Evolutionary conservation across 164 flowering plant genomes (phyloP), one percentile per base, ranked within the genome.

Genomic region (Umbilicus rupestris): DNA sequence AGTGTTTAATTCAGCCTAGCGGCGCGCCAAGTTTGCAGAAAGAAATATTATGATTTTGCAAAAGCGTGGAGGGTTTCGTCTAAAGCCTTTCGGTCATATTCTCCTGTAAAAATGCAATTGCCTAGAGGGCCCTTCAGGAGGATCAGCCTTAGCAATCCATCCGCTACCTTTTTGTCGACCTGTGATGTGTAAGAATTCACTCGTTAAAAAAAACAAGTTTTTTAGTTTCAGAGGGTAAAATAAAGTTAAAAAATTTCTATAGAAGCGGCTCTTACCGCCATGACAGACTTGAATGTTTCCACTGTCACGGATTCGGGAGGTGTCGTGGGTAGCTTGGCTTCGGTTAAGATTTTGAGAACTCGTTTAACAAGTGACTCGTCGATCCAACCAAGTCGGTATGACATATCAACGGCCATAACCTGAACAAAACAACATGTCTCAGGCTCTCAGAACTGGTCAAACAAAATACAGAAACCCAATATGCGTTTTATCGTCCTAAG

Each of bases 331-430:
- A 95, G 79, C 73, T 90, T 95, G 10, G 97, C 96, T 74, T 81
- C 76, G 59, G 80, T 47, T 74, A 92, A 67, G 75, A 95, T 90
- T 65, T 69, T 70, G 59, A 66, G 67, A 20, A 81, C 87, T 58
- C 99, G 83, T 70, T 79, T 74, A 58, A 90, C 88, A 41, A 95
- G 68, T 30, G 97, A 84, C 59, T 85, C 86, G 41, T 95, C 99
- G 50, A 95, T 92, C 99, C 99, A 95, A 70, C 99, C 99, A 50
- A 95, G 89, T 55, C 98, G 96, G 70, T 79, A 74, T 45, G 99
- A 95, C 99, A 95, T 82, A 81, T 92, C 97, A 28, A 88, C 97
- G 45, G 97, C 99, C 99, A 95, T 95, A n/a, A 88, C 95, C 99
- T 95, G 85, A 47, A 52, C 17, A 70, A 22, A 20, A 5, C 16